Evolutionary conservation across 1,284 basidiomycete genomes (phyloP), one percentile per base, ranked within the genome.

Genomic region (Phellopilus nigrolimitatus): DNA sequence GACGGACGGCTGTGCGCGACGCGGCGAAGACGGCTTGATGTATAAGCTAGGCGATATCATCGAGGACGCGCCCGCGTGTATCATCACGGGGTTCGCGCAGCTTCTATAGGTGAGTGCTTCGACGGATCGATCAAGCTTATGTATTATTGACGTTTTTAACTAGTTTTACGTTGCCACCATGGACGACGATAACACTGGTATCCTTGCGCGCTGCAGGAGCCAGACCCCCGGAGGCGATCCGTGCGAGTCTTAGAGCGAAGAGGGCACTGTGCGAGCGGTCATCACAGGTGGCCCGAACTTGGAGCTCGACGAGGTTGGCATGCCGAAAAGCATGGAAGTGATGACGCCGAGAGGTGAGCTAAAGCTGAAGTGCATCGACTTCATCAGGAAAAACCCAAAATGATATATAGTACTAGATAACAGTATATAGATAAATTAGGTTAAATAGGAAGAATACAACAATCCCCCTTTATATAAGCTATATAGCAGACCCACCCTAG

Each of bases 151-250:
- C 56, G 50, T 34, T 47, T 30, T 37, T 54, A 28, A n/a, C n/a
- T 56, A 94, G 85, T 99, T 95, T 68, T 95, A 99, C 66, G 93
- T 97, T 55, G 97, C 95, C 5, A 99, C 97, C 66, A 99, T 99
- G 95, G 97, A 99, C 67, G 99, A 99, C 66, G 95, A 99, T 66
- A 95, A 99, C 58, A 93, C 97, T 27, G 97, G 97, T 52, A 93
- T 98, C 37, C 97, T 95, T 98, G n/a, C 66, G 94, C 95, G 0
- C 72, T 97, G 62, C 97, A 99, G 66, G 99, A 99, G 69, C 97
- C 93, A 27, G 97, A 97, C 95, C 97, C 6, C 89, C 99, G 60
- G 99, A 99, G 71, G 95, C 97, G 34, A 97, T 99, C 63, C 91
- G 97, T 57, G 94, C 95, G 3, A 88, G 97, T 57, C 78, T 99